Base-by-base conservation (phyloP, 176 grass and related monocot genomes). In the Oryza australiensis region DNA sequence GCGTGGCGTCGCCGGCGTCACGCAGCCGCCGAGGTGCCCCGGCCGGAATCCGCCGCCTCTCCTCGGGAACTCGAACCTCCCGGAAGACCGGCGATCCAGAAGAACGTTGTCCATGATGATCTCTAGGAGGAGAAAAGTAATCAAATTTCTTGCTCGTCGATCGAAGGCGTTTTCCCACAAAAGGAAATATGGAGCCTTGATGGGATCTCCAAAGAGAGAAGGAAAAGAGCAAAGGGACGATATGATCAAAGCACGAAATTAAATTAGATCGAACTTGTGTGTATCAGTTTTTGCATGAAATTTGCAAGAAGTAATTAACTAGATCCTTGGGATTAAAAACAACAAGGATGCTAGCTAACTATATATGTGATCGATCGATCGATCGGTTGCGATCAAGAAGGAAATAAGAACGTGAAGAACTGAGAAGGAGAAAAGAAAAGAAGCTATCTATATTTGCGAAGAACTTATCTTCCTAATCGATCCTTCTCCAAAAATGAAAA, bases 241-340 rank as follows among this genome's bases (percentile, higher is more conserved):
- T 45, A 20, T 51, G 72, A 74, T 74, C 55, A 64, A 70, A 80
- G 76, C 0, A n/a, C 30, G 49, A 70, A 82, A 24, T 4, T 46
- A 40, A 46, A 46, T 46, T 53, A 20, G 5, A 60, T 24, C 55
- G 57, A 89, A 73, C 12, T 74, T 20, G 79, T 82, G 34, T 48
- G 14, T 48, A 41, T 78, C 73, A 79, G 67, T 55, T 90, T 81
- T 55, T 64, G 30, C 32, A 51, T 64, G 65, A 66, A 81, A 80
- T 81, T 46, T 74, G 37, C 66, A 86, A 51, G 62, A 63, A 73
- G n/a, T 48, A 5, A 60, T 24, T 60, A 60, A 16, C 68, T 78
- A 78, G 80, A 86, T 86, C 88, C 88, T 83, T 79, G 79, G 62
- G 68, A 43, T 30, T 24, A 75, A 86, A 90, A 90, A 90, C n/a